Conservation (phyloP, 2,329 filamentous ascomycete species). For the Monosporascus sp. region DNA sequence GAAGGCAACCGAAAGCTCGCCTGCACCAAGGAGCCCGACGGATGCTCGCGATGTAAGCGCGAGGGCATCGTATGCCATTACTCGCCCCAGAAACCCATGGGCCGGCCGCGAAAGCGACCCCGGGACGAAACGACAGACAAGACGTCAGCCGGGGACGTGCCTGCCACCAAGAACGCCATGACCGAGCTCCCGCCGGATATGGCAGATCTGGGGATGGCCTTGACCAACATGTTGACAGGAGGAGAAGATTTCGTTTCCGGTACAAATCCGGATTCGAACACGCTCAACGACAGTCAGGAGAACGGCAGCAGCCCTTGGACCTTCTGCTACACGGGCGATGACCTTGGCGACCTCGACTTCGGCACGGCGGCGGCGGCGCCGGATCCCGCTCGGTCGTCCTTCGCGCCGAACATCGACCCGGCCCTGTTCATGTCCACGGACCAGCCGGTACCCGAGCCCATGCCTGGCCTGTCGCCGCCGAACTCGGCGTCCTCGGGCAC, state of each 20-base stretch:
- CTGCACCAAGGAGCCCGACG: constrained; percentile 57
- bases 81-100: constrained; percentile 63
- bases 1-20: constrained; percentile 59
- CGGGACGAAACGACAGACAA: constrained; percentile 19
- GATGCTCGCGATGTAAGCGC: constrained; percentile 54
- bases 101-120: constrained; percentile 55
- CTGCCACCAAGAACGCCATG: constrained; percentile 20
- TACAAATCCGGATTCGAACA: background rate
- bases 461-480: constrained; percentile 19
- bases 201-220: constrained; percentile 21
- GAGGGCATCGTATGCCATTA: constrained; percentile 57
- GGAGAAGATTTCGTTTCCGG: constrained; percentile 10
- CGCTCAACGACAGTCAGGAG: constrained; percentile 1
- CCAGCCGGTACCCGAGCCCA: constrained; percentile 13
- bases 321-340: constrained; percentile 15
- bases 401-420: constrained; percentile 22
- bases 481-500: constrained; percentile 14
- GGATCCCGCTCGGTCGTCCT: constrained; percentile 14
- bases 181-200: constrained; percentile 20
- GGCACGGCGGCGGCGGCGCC: constrained; percentile 8
- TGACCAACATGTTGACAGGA: constrained; percentile 21
- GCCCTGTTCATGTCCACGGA: constrained; percentile 16
- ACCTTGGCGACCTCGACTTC: constrained; percentile 22
- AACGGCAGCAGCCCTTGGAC: constrained; percentile 8
- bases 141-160: background rate